A percentile compares a stretch with the other conserved stretches of the same genome.
phyloP scores from a whole-genome alignment of 164 flowering plant species.

The Stephania yunnanensis region DNA sequence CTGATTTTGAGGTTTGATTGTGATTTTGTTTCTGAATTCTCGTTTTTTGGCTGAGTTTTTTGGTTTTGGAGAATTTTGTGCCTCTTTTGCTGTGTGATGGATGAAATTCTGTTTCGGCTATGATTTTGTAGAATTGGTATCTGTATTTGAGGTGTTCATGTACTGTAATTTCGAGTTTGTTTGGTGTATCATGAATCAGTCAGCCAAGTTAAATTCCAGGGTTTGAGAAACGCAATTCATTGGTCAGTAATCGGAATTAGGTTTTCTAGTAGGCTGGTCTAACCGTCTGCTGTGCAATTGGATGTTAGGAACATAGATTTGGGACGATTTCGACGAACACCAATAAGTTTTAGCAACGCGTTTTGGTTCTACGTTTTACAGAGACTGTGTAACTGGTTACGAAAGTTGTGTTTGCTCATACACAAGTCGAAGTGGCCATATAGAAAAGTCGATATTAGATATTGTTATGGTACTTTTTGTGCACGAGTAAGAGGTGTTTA shows the following conservation, averaged over 20 bases:
- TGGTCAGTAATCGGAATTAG: not conserved
- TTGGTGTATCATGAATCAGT: not conserved
- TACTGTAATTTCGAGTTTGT: not conserved
- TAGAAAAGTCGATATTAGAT: too few species aligned
- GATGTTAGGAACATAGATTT: not conserved
- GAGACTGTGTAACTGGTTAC: too few species aligned
- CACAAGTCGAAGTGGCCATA: too few species aligned
- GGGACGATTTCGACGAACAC: too few species aligned
- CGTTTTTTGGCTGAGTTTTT: too few species aligned
- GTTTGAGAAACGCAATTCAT: not conserved
- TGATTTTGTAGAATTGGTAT: not conserved
- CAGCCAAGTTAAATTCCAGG: not conserved
- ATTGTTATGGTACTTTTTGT: too few species aligned
- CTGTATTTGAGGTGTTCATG: not conserved
- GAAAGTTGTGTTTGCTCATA: too few species aligned
- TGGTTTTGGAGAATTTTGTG: not conserved
- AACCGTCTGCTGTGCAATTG: not conserved
- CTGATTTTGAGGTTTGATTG: conserved; percentile 11
- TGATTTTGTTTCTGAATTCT: not conserved
- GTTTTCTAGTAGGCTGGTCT: not conserved
- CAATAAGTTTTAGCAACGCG: too few species aligned
- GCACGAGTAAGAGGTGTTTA: too few species aligned
- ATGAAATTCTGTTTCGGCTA: not conserved
- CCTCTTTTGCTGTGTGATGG: not conserved
- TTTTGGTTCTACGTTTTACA: too few species aligned